Base-by-base conservation (phyloP, 164 flowering plant genomes). In the Santalum album region DNA sequence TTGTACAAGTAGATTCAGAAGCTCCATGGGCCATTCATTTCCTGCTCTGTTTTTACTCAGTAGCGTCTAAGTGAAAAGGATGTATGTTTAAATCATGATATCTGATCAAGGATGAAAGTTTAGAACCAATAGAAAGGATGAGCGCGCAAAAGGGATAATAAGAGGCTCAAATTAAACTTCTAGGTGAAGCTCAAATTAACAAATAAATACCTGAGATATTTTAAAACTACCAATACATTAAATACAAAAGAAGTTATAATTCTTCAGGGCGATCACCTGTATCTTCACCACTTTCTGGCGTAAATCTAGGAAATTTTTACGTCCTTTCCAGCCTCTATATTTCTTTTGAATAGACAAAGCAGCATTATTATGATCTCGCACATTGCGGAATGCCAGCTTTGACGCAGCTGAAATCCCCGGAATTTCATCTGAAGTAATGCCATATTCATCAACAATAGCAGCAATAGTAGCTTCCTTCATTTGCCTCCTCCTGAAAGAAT, bases 321-420 rank as follows among this genome's bases (percentile, higher is more conserved):
- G 87, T 18, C 86, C 84, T 75, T 89, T 89, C 80, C 83, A 94
- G 52, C 95, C 92, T 55, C 91, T 79, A 58, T 76, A 94, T 44
- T 94, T 94, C 80, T 87, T 94, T 75, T 94, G 99, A 67, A 94
- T 94, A 21, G 92, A 83, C 24, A 89, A 65, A 47, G 97, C 97
- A 62, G 97, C 97, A 42, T 66, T 68, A 57, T 76, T 80, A 56
- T 75, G 48, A 62, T 81, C 86, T 51, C 80, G 80, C 7, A 60
- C 29, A 58, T 64, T 67, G 42, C 76, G 76, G 55, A 76, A 79
- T 21, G 78, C 74, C 64, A 78, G 47, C 71, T 71, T 88, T 60
- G 92, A 85, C 47, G 79, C 61, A 42, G 83, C 79, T 34, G 81
- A 77, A 63, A 90, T 71, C 46, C 65, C 83, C 54, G 68, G 64